Base-by-base conservation (phyloP, 2,329 filamentous ascomycete species). In the Fusarium proliferatum region DNA sequence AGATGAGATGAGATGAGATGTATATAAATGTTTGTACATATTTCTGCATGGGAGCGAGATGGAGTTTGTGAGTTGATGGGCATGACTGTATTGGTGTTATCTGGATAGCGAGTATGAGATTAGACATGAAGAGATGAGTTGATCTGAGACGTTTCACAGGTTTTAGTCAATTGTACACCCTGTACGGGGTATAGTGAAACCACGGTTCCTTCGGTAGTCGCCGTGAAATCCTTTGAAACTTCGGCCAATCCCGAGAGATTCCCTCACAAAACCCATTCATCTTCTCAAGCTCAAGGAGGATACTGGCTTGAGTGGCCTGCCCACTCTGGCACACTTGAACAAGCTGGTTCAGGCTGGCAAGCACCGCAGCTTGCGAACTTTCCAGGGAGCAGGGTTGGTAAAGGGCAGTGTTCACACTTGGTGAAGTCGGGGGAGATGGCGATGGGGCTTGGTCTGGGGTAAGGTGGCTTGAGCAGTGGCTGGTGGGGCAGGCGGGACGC, bases 1-100 rank as follows among this genome's bases (percentile, higher is more conserved):
- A 48, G 17, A 46, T 46, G 17, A 46, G 21, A 58, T 17, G 4
- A 57, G n/a, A 33, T 33, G 39, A 9, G 33, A 58, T 58, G 56
- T 58, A 58, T 58, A 58, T 58, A 34, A 39, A 28, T 49, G 13
- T 23, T 34, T 38, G 41, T 51, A 38, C 19, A 58, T 58, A 58
- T 23, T 58, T 38, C 16, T 58, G 30, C 10, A n/a, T n/a, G 21
- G 42, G 23, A 36, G 33, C 33, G 8, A 51, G 23, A 21, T 58
- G 56, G 42, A 58, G 42, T 38, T 58, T 36, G 8, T 3, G 42
- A 58, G 56, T 30, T 51, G 30, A n/a, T 17, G 43, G 41, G 30
- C 1, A 49, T 36, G 23, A 36, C 10, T 36, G 41, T 36, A 49
- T 58, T 17, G 51, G 23, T 55, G 51, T 55, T 55, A 9, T 39